These are phyloP conservation scores for Candida orba DNA, from an alignment of 805 yeast species.

Conservation along the genomic window DNA sequence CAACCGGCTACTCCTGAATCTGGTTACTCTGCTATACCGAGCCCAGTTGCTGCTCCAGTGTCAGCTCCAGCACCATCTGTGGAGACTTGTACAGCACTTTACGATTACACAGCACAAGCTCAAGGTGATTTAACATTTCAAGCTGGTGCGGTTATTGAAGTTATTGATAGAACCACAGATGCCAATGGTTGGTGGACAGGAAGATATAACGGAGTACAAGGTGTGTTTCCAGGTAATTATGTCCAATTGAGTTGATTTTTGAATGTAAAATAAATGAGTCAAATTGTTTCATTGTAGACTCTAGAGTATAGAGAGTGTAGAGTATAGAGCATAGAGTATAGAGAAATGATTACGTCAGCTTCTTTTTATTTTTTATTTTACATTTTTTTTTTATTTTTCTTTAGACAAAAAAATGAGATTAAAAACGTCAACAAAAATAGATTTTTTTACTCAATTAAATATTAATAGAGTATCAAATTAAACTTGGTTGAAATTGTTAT, in stretches of 20 bases:
- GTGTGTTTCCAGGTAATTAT: conserved; percentile 94
- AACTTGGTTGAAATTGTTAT: no score
- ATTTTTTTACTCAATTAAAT: no score
- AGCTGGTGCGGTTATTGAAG: conserved; percentile 82
- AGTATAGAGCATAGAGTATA: no score
- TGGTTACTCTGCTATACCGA: conserved; percentile 21
- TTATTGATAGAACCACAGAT: conserved; percentile 76
- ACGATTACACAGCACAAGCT: conserved; percentile 90
- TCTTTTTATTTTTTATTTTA: background rate
- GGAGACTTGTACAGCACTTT: conserved; percentile 79
- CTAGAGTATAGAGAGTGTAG: background rate
- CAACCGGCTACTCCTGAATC: conserved; percentile 26
- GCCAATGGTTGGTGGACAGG: conserved; percentile 99
- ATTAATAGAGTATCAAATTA: no score
- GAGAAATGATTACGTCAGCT: no score
- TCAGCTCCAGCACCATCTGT: conserved; percentile 29
- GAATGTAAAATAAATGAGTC: background rate
- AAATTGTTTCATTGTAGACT: no score
- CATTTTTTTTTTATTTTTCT: background rate
- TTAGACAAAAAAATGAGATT: conserved; percentile 2
- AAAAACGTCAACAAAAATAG: no score
- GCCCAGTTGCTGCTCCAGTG: conserved; percentile 24
- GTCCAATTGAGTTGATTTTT: conserved; percentile 53
- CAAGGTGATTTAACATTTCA: conserved; percentile 83
- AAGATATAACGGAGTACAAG: conserved; percentile 69